These are phyloP conservation scores for Sporormia fimetaria DNA, from an alignment of 495 filamentous ascomycete species.

Conservation along the genomic window DNA sequence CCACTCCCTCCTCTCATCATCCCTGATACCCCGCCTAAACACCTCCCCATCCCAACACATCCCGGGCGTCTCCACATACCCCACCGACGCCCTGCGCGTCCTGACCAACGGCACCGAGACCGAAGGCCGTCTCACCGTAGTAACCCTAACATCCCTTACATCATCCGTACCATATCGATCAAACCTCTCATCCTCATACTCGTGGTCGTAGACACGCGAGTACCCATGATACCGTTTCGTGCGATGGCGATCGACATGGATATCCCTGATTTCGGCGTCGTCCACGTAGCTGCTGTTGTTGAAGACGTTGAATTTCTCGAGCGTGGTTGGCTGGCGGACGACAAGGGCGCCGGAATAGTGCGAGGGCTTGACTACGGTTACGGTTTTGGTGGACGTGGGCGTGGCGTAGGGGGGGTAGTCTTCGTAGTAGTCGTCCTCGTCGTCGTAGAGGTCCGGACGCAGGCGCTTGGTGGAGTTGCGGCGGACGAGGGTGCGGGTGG, in stretches of 20 bases:
- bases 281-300: background rate
- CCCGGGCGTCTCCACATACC: background rate
- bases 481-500: slow-evolving; percentile 10
- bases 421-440: slow-evolving; percentile 13
- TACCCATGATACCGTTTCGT: slow-evolving; percentile 3
- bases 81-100: slow-evolving; percentile 1
- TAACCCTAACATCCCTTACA: too few relatives aligned
- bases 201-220: too few relatives aligned
- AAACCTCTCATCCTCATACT: too few relatives aligned
- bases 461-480: slow-evolving; percentile 20
- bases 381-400: too few relatives aligned
- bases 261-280: background rate
- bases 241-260: background rate
- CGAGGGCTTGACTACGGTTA: too few relatives aligned
- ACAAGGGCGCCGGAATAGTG: slow-evolving; percentile 7
- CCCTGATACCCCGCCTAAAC: slow-evolving; percentile 9
- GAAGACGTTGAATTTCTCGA: slow-evolving; percentile 18
- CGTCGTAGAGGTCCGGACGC: slow-evolving; percentile 8
- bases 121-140: slow-evolving; percentile 5
- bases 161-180: too few relatives aligned
- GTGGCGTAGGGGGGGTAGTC: slow-evolving; percentile 11
- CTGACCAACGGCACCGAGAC: too few relatives aligned
- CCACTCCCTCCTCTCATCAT: slow-evolving; percentile 9
- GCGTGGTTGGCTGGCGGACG: slow-evolving; percentile 4
- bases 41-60: slow-evolving; percentile 7